Evolutionary conservation across 352 stramenopile genomes (phyloP).

Genomic region (Phytophthora quininea): DNA sequence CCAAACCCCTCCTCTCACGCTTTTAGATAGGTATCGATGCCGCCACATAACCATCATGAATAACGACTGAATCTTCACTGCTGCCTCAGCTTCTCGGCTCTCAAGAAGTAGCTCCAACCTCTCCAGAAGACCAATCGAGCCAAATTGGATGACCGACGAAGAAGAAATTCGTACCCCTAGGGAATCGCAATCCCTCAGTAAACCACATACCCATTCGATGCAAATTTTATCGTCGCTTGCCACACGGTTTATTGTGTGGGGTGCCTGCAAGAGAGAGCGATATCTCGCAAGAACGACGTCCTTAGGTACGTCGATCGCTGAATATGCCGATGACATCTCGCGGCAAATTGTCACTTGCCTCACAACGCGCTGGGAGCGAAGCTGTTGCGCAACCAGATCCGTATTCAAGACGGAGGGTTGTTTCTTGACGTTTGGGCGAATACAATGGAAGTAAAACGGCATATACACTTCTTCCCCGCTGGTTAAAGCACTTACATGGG

Average conservation of each 20-base stretch:
- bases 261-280: conserved; percentile 25
- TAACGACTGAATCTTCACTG: conserved; percentile 42
- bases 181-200: conserved; percentile 13
- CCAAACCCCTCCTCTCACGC: conserved; percentile 31
- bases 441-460: conserved; percentile 61
- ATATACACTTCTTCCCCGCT: conserved; percentile 21
- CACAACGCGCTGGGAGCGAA: conserved; percentile 39
- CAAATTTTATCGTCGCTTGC: conserved; percentile 20
- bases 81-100: conserved; percentile 37
- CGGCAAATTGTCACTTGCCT: conserved; percentile 39
- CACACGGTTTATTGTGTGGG: conserved; percentile 14
- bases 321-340: conserved; percentile 22
- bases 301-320: conserved; percentile 33
- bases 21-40: conserved; percentile 36
- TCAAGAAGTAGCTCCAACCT: conserved; percentile 48
- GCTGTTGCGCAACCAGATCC: conserved; percentile 38
- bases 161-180: conserved; percentile 18
- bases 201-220: conserved; percentile 16
- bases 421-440: conserved; percentile 45
- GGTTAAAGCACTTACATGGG: conserved; percentile 35
- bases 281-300: conserved; percentile 35
- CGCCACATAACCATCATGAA: conserved; percentile 46
- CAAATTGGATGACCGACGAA: conserved; percentile 32
- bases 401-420: conserved; percentile 33
- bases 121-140: conserved; percentile 37